Percentiles rank a stretch among this genome's conserved stretches.
phyloP scores from a whole-genome alignment of 495 filamentous ascomycete genomes.

The Aspergillus sclerotioniger region DNA sequence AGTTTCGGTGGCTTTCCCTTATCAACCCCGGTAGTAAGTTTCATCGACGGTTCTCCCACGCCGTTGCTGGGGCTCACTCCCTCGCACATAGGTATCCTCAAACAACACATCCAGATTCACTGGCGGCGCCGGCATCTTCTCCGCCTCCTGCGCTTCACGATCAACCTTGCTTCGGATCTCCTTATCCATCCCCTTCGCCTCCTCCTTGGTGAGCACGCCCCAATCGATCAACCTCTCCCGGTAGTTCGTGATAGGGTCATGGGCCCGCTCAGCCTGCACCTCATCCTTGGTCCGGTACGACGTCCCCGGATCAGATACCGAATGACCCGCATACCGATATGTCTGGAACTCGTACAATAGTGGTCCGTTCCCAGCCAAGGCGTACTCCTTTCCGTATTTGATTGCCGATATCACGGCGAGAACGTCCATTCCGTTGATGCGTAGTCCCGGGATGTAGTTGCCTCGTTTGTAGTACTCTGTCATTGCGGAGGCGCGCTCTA shows the following conservation, averaged over 20 bases:
- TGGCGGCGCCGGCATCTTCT: slow-evolving; percentile 77
- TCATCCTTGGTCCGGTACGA: slow-evolving; percentile 94
- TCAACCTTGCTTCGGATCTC: slow-evolving; percentile 73
- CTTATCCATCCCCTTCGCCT: slow-evolving; percentile 85
- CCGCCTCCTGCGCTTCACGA: slow-evolving; percentile 76
- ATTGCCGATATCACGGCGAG: slow-evolving; percentile 88
- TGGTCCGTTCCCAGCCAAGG: slow-evolving; percentile 70
- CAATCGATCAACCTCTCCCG: slow-evolving; percentile 88
- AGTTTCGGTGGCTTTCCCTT: not conserved
- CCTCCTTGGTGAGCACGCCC: slow-evolving; percentile 81
- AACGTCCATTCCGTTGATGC: slow-evolving; percentile 95
- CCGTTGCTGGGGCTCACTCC: slow-evolving; percentile 63
- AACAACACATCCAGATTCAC: slow-evolving; percentile 68
- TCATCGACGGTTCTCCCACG: slow-evolving; percentile 26
- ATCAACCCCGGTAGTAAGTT: slow-evolving; percentile 14
- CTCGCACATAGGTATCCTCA: slow-evolving; percentile 87
- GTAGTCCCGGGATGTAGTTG: slow-evolving; percentile 92
- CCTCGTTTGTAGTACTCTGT: slow-evolving; percentile 98
- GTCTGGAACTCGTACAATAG: slow-evolving; percentile 92
- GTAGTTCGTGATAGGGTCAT: slow-evolving; percentile 88
- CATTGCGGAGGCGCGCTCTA: slow-evolving; percentile 77
- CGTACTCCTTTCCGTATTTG: slow-evolving; percentile 77
- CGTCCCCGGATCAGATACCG: slow-evolving; percentile 92
- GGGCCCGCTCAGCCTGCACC: slow-evolving; percentile 78
- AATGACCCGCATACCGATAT: slow-evolving; percentile 93